phyloP scores from a whole-genome alignment of 305 asterid species.

The Fraxinus platypoda region DNA sequence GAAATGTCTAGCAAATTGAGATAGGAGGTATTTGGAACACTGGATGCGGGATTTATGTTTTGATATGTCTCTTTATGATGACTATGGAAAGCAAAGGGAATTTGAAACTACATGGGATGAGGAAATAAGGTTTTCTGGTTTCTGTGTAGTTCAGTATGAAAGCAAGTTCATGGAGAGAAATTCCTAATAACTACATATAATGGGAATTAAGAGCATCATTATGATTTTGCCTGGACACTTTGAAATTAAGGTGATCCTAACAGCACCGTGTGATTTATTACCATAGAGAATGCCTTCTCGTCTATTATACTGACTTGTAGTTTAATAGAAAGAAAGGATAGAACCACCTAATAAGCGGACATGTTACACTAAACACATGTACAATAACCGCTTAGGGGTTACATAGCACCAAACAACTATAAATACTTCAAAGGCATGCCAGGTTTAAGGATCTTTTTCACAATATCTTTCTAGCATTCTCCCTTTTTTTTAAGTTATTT shows the following conservation, averaged over 20 bases:
- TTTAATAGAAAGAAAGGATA: background rate
- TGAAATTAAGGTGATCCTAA: background rate
- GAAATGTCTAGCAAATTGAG: background rate
- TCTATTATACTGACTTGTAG: background rate
- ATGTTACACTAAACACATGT: background rate
- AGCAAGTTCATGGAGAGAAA: background rate
- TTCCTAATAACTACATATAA: background rate
- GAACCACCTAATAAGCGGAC: background rate
- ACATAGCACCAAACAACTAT: background rate
- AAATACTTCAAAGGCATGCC: background rate
- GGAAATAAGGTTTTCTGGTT: background rate
- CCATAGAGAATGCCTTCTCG: background rate
- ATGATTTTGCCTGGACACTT: background rate
- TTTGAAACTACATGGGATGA: background rate
- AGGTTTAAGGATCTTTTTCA: background rate
- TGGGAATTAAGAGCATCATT: background rate
- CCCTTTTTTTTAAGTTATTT: background rate
- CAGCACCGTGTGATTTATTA: background rate
- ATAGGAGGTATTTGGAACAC: background rate
- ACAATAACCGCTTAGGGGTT: background rate
- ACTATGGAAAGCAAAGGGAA: background rate
- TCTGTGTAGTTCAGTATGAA: background rate
- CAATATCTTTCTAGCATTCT: background rate
- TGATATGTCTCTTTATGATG: background rate
- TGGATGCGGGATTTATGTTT: background rate